Percentiles rank a stretch among this genome's conserved stretches.
Evolutionary conservation across 1,139 yeast genomes (phyloP).

Genomic region (Meyerozyma sp.): DNA sequence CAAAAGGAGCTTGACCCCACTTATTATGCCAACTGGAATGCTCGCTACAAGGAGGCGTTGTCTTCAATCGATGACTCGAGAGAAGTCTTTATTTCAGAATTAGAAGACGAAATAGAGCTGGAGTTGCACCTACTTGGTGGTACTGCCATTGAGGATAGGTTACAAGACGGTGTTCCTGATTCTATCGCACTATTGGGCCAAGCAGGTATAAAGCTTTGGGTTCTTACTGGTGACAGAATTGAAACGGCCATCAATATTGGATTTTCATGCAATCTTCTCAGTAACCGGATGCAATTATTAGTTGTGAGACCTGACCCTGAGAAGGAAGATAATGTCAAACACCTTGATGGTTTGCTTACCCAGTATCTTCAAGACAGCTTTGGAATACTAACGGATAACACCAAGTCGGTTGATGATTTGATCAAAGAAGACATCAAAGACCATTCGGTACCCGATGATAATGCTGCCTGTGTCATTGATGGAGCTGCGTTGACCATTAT

Average conservation of each 20-base stretch:
- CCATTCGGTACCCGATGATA: slow-evolving; percentile 10
- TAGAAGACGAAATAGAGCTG: slow-evolving; percentile 77
- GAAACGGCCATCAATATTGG: slow-evolving; percentile 98
- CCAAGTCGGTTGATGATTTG: slow-evolving; percentile 21
- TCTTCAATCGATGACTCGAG: slow-evolving; percentile 70
- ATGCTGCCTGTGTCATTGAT: slow-evolving; percentile 12
- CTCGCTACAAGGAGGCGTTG: slow-evolving; percentile 63
- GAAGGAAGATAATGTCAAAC: slow-evolving; percentile 16
- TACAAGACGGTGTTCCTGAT: slow-evolving; percentile 95
- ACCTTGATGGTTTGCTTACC: slow-evolving; percentile 32
- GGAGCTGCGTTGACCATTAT: slow-evolving; percentile 12
- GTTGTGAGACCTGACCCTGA: slow-evolving; percentile 47
- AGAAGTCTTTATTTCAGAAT: slow-evolving; percentile 70
- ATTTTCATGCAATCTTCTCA: slow-evolving; percentile 85
- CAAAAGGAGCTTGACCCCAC: slow-evolving; percentile 63
- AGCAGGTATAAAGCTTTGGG: slow-evolving; percentile 97
- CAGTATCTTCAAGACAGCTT: slow-evolving; percentile 10
- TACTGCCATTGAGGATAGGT: slow-evolving; percentile 94
- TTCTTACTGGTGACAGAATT: slow-evolving; percentile 93
- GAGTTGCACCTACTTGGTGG: slow-evolving; percentile 79
- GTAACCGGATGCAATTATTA: slow-evolving; percentile 79
- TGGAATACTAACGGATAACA: slow-evolving; percentile 4
- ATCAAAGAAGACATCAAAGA: slow-evolving; percentile 37
- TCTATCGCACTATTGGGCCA: slow-evolving; percentile 77
- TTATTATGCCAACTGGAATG: slow-evolving; percentile 64